A percentile compares a stretch with the other conserved stretches of the same genome.
Evolutionary conservation across 495 filamentous ascomycete species (phyloP).

Genomic region (Pyronema omphalodes): DNA sequence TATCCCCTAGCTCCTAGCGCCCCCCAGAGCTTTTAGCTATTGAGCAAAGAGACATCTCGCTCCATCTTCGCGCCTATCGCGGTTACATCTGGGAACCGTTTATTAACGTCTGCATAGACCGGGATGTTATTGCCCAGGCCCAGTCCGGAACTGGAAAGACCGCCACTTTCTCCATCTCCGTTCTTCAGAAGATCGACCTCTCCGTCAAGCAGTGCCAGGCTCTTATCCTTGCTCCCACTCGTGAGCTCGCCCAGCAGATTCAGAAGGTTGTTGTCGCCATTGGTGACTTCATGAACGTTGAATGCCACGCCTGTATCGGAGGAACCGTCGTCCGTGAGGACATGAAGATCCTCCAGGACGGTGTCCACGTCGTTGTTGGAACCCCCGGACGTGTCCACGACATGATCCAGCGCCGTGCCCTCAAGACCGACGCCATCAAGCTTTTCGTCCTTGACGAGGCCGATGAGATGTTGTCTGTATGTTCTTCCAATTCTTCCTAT

Average conservation of each 20-base stretch:
- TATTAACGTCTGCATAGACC: slow-evolving; percentile 36
- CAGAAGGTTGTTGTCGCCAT: slow-evolving; percentile 97
- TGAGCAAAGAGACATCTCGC: slow-evolving; percentile 1
- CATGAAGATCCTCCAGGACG: slow-evolving; percentile 88
- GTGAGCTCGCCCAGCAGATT: slow-evolving; percentile 95
- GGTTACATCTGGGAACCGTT: not conserved
- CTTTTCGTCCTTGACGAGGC: slow-evolving; percentile 98
- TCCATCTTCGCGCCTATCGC: slow-evolving; percentile 5
- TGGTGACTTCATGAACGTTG: slow-evolving; percentile 97
- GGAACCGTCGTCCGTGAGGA: slow-evolving; percentile 96
- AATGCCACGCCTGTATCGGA: slow-evolving; percentile 98
- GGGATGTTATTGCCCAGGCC: slow-evolving; percentile 96
- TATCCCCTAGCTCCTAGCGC: slow-evolving; percentile 13
- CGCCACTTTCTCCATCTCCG: slow-evolving; percentile 95
- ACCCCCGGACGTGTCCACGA: slow-evolving; percentile 95
- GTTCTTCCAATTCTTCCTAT: slow-evolving; percentile 21
- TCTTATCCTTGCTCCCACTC: slow-evolving; percentile 87
- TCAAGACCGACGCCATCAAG: slow-evolving; percentile 94
- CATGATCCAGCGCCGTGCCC: slow-evolving; percentile 93
- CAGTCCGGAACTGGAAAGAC: slow-evolving; percentile 99
- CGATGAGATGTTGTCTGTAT: slow-evolving; percentile 92
- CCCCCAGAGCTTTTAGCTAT: not conserved
- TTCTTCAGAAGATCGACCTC: slow-evolving; percentile 93
- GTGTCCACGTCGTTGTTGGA: slow-evolving; percentile 89
- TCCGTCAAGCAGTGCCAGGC: slow-evolving; percentile 88